Evolutionary conservation across 2,329 filamentous ascomycete genomes (phyloP).

Genomic region (Leptographium lundbergii): DNA sequence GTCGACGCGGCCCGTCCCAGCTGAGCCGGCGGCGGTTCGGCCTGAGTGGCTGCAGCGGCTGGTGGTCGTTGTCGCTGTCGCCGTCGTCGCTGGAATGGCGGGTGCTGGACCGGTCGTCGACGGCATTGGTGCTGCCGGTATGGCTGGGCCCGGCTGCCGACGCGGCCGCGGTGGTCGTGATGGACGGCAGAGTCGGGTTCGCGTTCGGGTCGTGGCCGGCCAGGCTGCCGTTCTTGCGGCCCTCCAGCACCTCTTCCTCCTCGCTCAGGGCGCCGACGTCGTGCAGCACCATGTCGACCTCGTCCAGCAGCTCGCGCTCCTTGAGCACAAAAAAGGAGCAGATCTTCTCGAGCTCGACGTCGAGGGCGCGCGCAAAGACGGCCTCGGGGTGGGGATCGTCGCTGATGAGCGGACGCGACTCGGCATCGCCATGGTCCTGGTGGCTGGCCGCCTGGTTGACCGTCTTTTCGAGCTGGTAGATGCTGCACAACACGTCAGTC

Average conservation of each 20-base stretch:
- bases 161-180: constrained; percentile 13
- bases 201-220: constrained; percentile 4
- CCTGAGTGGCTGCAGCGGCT: constrained; percentile 2
- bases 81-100: constrained; percentile 42
- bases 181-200: too few relatives aligned
- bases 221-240: not conserved
- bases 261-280: constrained; percentile 61
- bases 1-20: not conserved
- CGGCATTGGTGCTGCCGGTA: constrained; percentile 7
- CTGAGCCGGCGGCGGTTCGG: not conserved
- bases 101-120: constrained; percentile 22
- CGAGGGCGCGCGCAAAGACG: constrained; percentile 69
- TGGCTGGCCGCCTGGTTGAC: constrained; percentile 46
- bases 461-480: constrained; percentile 88
- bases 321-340: constrained; percentile 82
- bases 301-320: constrained; percentile 73
- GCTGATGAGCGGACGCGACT: constrained; percentile 71
- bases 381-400: constrained; percentile 59
- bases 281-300: constrained; percentile 62
- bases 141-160: not conserved
- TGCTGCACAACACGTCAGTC: constrained; percentile 35
- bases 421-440: constrained; percentile 53
- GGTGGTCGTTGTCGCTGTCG: constrained; percentile 46
- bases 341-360: constrained; percentile 88
- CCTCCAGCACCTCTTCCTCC: constrained; percentile 29